Evolutionary conservation across 495 filamentous ascomycete species (phyloP), one percentile per base, ranked within the genome.

Genomic region (Lepidopterella palustris): DNA sequence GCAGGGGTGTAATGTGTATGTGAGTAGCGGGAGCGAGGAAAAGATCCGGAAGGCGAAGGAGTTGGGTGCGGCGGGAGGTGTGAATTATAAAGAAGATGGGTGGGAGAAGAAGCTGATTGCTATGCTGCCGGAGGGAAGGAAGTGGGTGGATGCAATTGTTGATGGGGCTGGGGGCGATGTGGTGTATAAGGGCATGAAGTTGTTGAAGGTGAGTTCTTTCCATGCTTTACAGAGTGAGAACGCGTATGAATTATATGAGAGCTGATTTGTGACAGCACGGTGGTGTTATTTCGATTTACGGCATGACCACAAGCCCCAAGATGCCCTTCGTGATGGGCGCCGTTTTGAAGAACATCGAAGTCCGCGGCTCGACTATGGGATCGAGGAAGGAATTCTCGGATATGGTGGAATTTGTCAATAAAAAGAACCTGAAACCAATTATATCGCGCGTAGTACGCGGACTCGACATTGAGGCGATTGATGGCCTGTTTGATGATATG

Each of bases 311-410:
- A 24, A 55, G 55, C 27, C 74, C 74, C 1, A 72, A 70, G 60
- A 75, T 76, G 72, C 53, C 58, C 15, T 75, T 59, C 59, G 18
- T 69, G 4, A 76, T 76, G 74, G 20, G 40, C 40, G 72, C 71
- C 0, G 73, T 75, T 11, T 61, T 76, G 32, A 71, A 71, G 60
- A 76, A 76, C 59, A 71, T 76, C 52, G 74, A 76, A 32, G 48
- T 76, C 3, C 64, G 65, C 6, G 73, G 73, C 47, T 71, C 69
- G 20, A 76, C 74, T n/a, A 76, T 76, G 74, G 74, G 74, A 20
- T 75, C 73, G n/a, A 42, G 74, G 45, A 74, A 74, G 57, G 74
- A 76, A 52, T 76, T 76, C 54, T 68, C 71, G 8, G 73, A 75
- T 25, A 76, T 76, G 74, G 67, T 76, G 3, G 55, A 65, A 40